Conservation (phyloP, 2,329 filamentous ascomycete species). For the Ascosphaera apis region DNA sequence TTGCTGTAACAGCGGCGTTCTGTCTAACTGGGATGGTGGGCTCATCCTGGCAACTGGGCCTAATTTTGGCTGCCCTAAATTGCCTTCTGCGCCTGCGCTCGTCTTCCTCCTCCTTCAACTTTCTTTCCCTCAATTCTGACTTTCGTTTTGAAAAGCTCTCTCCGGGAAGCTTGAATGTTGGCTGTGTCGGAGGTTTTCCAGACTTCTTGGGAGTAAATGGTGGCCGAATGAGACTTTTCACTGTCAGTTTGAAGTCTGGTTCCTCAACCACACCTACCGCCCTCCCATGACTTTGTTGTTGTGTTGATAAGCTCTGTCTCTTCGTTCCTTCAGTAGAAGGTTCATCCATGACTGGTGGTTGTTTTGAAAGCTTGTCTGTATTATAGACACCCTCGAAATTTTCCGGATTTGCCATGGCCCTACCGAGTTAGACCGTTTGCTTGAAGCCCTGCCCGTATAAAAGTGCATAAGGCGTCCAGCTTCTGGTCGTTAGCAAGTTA, state of each 20-base stretch:
- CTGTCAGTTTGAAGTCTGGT: not conserved
- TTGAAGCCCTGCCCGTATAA: too few species aligned
- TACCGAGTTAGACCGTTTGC: too few species aligned
- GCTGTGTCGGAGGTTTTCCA: constrained; percentile 24
- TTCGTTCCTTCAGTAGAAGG: too few species aligned
- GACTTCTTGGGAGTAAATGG: constrained; percentile 29
- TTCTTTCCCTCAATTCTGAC: constrained; percentile 27
- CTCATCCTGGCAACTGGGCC: constrained; percentile 9
- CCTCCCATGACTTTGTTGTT: too few species aligned
- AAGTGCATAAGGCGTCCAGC: too few species aligned
- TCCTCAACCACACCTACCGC: not conserved
- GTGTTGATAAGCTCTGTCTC: too few species aligned
- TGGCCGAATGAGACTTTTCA: constrained; percentile 10
- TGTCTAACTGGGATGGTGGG: constrained; percentile 17
- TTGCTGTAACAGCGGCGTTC: constrained; percentile 23
- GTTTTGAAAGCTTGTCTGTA: too few species aligned
- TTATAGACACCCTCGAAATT: too few species aligned
- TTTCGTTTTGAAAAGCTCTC: constrained; percentile 29
- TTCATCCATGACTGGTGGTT: too few species aligned
- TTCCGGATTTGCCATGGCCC: too few species aligned
- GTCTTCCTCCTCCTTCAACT: constrained; percentile 21
- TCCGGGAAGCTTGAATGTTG: constrained; percentile 29
- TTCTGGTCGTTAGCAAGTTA: too few species aligned
- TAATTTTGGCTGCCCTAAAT: constrained; percentile 24
- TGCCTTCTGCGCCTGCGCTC: constrained; percentile 12